phyloP scores from a whole-genome alignment of 2,329 filamentous ascomycete species.

The Apiospora saccharicola region DNA sequence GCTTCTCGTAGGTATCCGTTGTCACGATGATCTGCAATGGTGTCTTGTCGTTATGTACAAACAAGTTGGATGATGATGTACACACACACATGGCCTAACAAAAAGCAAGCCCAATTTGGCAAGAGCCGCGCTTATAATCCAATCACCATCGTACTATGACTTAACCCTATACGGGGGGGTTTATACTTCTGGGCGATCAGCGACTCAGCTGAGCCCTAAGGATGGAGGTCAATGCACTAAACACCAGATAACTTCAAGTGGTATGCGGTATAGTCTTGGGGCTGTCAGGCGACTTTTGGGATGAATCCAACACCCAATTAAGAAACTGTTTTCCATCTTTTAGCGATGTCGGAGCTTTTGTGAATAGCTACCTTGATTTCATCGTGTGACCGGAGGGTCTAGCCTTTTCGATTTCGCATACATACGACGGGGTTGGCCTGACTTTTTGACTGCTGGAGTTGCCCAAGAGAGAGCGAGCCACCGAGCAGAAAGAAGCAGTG shows the following conservation, averaged over 20 bases:
- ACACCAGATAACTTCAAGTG: background rate
- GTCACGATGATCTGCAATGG: background rate
- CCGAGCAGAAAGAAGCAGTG: background rate
- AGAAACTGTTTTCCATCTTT: background rate
- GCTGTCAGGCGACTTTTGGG: slow-evolving; percentile 1
- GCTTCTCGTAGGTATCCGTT: slow-evolving; percentile 1
- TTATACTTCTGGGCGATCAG: slow-evolving; percentile 10
- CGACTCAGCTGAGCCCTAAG: slow-evolving; percentile 16
- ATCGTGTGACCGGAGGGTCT: background rate
- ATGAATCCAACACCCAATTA: background rate
- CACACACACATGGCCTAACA: background rate
- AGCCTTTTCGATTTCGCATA: slow-evolving; percentile 8
- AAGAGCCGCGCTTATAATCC: slow-evolving; percentile 11
- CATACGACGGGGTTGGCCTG: background rate
- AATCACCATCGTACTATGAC: background rate
- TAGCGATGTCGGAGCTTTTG: slow-evolving; percentile 9
- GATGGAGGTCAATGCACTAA: slow-evolving; percentile 4
- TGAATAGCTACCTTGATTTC: background rate
- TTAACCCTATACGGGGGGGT: background rate
- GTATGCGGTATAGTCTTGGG: background rate
- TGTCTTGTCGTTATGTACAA: background rate
- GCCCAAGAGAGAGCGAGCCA: background rate
- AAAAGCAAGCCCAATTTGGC: background rate
- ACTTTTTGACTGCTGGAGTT: background rate
- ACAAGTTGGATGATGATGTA: background rate